Conservation (phyloP, 1,284 basidiomycete genomes). For the Boletus smithii region DNA sequence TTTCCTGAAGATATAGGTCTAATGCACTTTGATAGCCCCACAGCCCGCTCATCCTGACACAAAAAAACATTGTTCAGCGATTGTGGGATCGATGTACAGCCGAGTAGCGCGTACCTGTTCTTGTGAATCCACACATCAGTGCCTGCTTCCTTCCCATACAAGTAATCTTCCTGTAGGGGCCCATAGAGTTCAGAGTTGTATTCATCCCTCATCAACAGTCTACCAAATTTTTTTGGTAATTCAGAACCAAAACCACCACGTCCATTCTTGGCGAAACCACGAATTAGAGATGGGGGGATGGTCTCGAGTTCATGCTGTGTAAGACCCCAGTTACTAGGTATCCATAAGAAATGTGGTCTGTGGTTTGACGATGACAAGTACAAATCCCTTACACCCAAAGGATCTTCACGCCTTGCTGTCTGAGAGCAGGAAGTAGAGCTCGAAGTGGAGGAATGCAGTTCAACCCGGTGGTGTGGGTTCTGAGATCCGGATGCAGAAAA, state of each 20-base stretch:
- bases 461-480: slow-evolving; percentile 54
- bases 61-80: neutral
- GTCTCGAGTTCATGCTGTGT: slow-evolving; percentile 60
- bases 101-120: slow-evolving; percentile 61
- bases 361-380: neutral
- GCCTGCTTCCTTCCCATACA: slow-evolving; percentile 49
- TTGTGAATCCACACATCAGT: slow-evolving; percentile 73
- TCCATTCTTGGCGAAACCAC: slow-evolving; percentile 49
- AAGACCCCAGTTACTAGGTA: slow-evolving; percentile 63
- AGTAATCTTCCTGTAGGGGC: slow-evolving; percentile 54
- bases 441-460: slow-evolving; percentile 56
- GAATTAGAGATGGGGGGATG: slow-evolving; percentile 55
- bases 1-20: slow-evolving; percentile 59
- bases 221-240: slow-evolving; percentile 53
- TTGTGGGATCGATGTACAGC: neutral
- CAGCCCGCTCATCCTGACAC: slow-evolving; percentile 58
- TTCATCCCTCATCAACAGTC: slow-evolving; percentile 57
- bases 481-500: slow-evolving; percentile 62
- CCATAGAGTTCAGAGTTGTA: slow-evolving; percentile 58
- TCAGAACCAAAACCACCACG: slow-evolving; percentile 56
- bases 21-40: slow-evolving; percentile 61
- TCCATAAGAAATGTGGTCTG: neutral
- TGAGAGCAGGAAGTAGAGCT: slow-evolving; percentile 46
- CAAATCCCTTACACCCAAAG: slow-evolving; percentile 57
- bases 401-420: slow-evolving; percentile 55